These are phyloP conservation scores for Lentinula detonsa DNA, from an alignment of 768 basidiomycete species.

Conservation along the genomic window DNA sequence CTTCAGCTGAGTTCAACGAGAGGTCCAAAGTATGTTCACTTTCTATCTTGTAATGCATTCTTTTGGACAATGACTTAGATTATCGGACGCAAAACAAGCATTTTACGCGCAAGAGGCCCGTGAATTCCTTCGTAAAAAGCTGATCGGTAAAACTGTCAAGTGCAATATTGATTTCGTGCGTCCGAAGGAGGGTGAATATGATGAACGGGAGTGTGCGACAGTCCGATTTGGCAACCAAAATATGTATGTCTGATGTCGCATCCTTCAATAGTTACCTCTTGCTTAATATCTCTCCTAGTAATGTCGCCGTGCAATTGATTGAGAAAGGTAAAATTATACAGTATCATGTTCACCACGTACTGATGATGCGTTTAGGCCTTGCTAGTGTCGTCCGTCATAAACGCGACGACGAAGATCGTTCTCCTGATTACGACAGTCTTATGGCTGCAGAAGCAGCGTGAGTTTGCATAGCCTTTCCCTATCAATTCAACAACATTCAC, in stretches of 20 bases:
- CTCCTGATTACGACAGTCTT: constrained; percentile 93
- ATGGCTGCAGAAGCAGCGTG: constrained; percentile 92
- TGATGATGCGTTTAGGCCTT: constrained; percentile 23
- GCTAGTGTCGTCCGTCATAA: constrained; percentile 88
- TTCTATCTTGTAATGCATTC: not conserved
- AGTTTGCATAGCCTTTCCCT: constrained; percentile 20
- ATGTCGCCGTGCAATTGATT: constrained; percentile 87
- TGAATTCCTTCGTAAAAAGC: constrained; percentile 86
- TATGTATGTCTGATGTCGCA: constrained; percentile 45
- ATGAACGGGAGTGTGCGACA: constrained; percentile 89
- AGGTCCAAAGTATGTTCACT: constrained; percentile 62
- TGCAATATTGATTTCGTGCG: constrained; percentile 87
- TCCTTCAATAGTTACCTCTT: not conserved
- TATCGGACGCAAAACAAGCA: constrained; percentile 80
- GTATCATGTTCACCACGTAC: not conserved
- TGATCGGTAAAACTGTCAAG: constrained; percentile 86
- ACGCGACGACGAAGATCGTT: constrained; percentile 92
- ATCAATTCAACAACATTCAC: constrained; percentile 2
- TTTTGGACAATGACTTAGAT: constrained; percentile 33
- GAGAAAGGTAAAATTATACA: constrained; percentile 59
- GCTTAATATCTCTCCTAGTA: constrained; percentile 38
- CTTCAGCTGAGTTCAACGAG: constrained; percentile 85
- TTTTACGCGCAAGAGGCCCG: constrained; percentile 89
- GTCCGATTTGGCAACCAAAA: constrained; percentile 79
- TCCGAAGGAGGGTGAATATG: constrained; percentile 88